Percentiles rank a stretch among this genome's conserved stretches.
phyloP scores from a whole-genome alignment of 768 basidiomycete genomes.

The Boletus vermiculosoides region DNA sequence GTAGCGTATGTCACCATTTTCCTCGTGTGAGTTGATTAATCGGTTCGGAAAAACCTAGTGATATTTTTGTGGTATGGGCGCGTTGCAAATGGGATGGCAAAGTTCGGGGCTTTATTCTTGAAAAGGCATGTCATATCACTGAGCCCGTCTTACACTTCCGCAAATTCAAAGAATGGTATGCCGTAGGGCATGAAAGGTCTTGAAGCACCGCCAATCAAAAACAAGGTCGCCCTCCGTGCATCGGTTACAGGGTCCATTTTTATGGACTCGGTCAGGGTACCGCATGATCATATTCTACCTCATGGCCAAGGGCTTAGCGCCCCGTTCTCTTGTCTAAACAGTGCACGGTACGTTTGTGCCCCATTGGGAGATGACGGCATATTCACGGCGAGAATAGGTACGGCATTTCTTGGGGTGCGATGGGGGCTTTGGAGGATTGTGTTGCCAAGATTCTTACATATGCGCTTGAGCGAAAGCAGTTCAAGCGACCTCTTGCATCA shows the following conservation, averaged over 20 bases:
- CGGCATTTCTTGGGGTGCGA: conserved; percentile 93
- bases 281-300: conserved; percentile 73
- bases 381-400: conserved; percentile 41
- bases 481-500: conserved; percentile 82
- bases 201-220: conserved; percentile 82
- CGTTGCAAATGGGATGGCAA: conserved; percentile 92
- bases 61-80: conserved; percentile 93
- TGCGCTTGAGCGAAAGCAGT: conserved; percentile 88
- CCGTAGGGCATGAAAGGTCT: conserved; percentile 79
- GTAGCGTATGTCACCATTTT: conserved; percentile 60
- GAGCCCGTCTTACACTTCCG: not conserved
- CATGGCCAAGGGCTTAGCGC: conserved; percentile 74
- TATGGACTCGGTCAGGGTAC: conserved; percentile 86
- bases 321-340: conserved; percentile 92
- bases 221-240: conserved; percentile 88
- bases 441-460: conserved; percentile 74
- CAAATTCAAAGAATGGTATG: not conserved
- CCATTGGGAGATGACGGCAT: not conserved
- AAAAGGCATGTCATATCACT: conserved; percentile 57
- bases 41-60: conserved; percentile 42
- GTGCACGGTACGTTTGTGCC: conserved; percentile 53
- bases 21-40: conserved; percentile 8
- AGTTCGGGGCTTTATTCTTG: conserved; percentile 85
- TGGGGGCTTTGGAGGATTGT: conserved; percentile 95
- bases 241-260: conserved; percentile 86